phyloP scores from a whole-genome alignment of 2,329 filamentous ascomycete species.

The Pestalotiopsis sp. region DNA sequence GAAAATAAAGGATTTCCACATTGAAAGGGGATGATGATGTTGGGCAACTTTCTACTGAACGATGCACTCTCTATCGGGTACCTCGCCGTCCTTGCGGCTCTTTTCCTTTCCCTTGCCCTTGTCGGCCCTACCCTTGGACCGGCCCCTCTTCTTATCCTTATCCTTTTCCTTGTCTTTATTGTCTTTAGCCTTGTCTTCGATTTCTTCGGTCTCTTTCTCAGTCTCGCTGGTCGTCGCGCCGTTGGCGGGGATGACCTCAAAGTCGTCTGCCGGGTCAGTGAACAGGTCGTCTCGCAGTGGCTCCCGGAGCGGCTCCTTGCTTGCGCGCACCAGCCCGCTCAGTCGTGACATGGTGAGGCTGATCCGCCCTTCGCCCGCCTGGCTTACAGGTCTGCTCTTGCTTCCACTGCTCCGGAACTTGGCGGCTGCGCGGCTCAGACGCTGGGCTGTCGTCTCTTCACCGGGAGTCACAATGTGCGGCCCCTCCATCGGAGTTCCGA shows the following conservation, averaged over 20 bases:
- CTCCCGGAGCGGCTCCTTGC: constrained; percentile 50
- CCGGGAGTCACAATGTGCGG: constrained; percentile 44
- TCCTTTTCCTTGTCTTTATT: constrained; percentile 20
- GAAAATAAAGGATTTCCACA: not conserved
- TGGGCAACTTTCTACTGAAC: constrained; percentile 28
- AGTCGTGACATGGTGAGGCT: constrained; percentile 61
- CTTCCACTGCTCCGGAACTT: constrained; percentile 48
- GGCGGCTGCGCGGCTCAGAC: constrained; percentile 60
- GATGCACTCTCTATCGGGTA: constrained; percentile 34
- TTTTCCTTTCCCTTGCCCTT: constrained; percentile 28
- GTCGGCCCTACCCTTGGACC: constrained; percentile 20
- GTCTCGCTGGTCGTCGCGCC: constrained; percentile 18
- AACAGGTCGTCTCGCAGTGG: constrained; percentile 24
- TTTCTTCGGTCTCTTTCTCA: constrained; percentile 22
- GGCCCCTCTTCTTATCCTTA: constrained; percentile 14
- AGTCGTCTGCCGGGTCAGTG: constrained; percentile 25
- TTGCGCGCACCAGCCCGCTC: constrained; percentile 52
- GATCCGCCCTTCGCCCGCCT: constrained; percentile 60
- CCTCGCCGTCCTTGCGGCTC: constrained; percentile 23
- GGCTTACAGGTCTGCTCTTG: constrained; percentile 60
- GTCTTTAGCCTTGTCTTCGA: constrained; percentile 26
- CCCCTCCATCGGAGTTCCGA: constrained; percentile 34
- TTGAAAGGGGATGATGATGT: not conserved
- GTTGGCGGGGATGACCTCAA: constrained; percentile 23
- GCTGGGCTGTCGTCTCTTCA: constrained; percentile 57